Percentiles rank a stretch among this genome's conserved stretches.
These are phyloP conservation scores for Tricholoma bakamatsutake DNA, from an alignment of 768 basidiomycete species.

Conservation along the genomic window DNA sequence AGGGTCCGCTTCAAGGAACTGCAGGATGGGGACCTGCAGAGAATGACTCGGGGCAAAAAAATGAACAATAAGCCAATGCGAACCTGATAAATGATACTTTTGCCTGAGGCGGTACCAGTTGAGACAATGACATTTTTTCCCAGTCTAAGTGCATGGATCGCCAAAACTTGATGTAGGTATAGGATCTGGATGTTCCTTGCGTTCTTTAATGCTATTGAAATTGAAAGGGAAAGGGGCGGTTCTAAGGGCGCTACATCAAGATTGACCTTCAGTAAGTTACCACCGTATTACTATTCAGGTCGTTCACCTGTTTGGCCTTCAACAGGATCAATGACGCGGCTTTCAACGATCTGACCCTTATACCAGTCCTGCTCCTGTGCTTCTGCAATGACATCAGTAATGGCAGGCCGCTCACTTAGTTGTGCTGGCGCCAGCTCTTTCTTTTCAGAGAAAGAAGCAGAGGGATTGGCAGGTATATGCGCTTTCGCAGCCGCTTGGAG, in stretches of 20 bases:
- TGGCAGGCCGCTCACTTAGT: slow-evolving; percentile 47
- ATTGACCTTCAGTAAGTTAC: background rate
- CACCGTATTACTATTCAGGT: background rate
- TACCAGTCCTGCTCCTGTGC: slow-evolving; percentile 60
- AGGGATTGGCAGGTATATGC: slow-evolving; percentile 67
- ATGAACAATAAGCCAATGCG: background rate
- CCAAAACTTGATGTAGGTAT: slow-evolving; percentile 67
- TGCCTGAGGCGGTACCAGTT: slow-evolving; percentile 86
- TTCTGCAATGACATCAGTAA: slow-evolving; percentile 54
- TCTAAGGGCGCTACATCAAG: slow-evolving; percentile 28
- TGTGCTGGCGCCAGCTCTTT: slow-evolving; percentile 25
- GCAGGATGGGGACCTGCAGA: slow-evolving; percentile 62
- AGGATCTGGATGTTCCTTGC: slow-evolving; percentile 58
- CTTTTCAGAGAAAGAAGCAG: slow-evolving; percentile 7
- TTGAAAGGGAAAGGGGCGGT: slow-evolving; percentile 49
- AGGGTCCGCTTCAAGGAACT: slow-evolving; percentile 54
- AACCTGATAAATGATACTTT: slow-evolving; percentile 85
- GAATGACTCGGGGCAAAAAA: background rate
- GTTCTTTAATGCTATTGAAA: slow-evolving; percentile 48
- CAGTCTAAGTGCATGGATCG: slow-evolving; percentile 55
- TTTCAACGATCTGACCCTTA: slow-evolving; percentile 58
- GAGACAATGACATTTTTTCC: slow-evolving; percentile 79
- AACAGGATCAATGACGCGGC: slow-evolving; percentile 48
- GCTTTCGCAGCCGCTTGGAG: slow-evolving; percentile 63
- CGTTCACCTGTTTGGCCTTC: slow-evolving; percentile 42